Evolutionary conservation across 2,329 filamentous ascomycete species (phyloP), one percentile per base, ranked within the genome.

Genomic region (Nigrograna mackinnonii): DNA sequence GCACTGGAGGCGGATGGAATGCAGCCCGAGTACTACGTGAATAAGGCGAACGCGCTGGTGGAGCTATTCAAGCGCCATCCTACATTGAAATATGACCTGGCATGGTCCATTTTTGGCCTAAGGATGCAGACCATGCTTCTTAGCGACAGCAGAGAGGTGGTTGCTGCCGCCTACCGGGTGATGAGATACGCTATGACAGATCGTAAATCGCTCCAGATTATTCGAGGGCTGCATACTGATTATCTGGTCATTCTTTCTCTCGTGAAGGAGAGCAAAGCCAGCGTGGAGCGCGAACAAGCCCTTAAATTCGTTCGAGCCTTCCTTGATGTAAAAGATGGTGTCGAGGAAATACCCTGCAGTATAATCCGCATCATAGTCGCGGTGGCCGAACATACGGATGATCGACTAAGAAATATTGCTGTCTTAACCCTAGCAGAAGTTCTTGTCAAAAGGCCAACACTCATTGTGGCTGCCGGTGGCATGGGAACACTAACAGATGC

Each of bases 291-390:
- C 40, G 94, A 99, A 68, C 94, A 99, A 70, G 94, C 94, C 11
- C 76, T 99, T 58, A 99, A 99, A 66, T 96, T 99, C 65, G 86
- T 97, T 19, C 84, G 94, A 45, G 89, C 91, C 7, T 99, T 99
- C 60, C 75, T 99, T 3, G 94, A 99, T 63, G 90, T 97, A 51
- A 96, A 96, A 63, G 89, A 91, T 49, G 94, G 94, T 9, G 85
- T 95, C 6, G 80, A 83, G 49, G 92, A 99, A 65, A 80, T 99
- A 24, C 95, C 94, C 2, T 82, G 88, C 44, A 86, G 89, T 1
- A 84, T 99, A 16, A 87, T 95, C 6, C 84, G 94, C 41, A 94
- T 92, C 5, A 85, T 99, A 43, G 89, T 94, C 22, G 88, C 94
- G 4, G 86, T 97, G 36, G 92, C 94, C 12, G 89, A 95, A 54